Percentiles rank a stretch among this genome's conserved stretches.
Evolutionary conservation across 371 early-diverging fungal species (phyloP).

Genomic region (Mortierella sp.): DNA sequence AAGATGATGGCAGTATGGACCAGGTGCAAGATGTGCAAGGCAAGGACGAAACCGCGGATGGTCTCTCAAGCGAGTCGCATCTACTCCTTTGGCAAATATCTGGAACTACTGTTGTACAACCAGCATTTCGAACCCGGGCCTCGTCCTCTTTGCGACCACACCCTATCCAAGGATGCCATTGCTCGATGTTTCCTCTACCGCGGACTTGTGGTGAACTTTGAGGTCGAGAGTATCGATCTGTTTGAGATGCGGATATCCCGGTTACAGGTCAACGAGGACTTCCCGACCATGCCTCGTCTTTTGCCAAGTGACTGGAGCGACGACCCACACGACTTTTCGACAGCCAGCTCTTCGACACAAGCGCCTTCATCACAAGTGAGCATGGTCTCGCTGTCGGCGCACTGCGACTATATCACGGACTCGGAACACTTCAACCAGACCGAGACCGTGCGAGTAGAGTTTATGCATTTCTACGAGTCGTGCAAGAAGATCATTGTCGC

Average conservation of each 20-base stretch:
- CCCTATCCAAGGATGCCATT: constrained; percentile 43
- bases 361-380: constrained; percentile 10
- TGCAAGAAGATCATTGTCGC: constrained; percentile 58
- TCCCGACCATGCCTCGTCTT: constrained; percentile 39
- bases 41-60: constrained; percentile 48
- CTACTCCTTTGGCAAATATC: constrained; percentile 74
- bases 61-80: constrained; percentile 61
- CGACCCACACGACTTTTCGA: constrained; percentile 25
- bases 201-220: constrained; percentile 63
- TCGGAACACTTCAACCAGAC: constrained; percentile 28
- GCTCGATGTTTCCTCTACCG: constrained; percentile 62
- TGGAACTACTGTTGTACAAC: constrained; percentile 72
- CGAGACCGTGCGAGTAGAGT: constrained; percentile 53
- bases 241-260: constrained; percentile 75
- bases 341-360: constrained; percentile 4
- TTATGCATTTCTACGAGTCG: constrained; percentile 60
- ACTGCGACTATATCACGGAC: constrained; percentile 38
- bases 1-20: constrained; percentile 62
- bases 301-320: constrained; percentile 21
- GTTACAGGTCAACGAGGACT: constrained; percentile 63
- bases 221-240: constrained; percentile 62
- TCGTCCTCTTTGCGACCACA: constrained; percentile 60
- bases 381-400: constrained; percentile 22
- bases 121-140: constrained; percentile 60
- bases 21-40: constrained; percentile 63